phyloP scores from a whole-genome alignment of 768 basidiomycete genomes.

The Kwoniella botswanensis region DNA sequence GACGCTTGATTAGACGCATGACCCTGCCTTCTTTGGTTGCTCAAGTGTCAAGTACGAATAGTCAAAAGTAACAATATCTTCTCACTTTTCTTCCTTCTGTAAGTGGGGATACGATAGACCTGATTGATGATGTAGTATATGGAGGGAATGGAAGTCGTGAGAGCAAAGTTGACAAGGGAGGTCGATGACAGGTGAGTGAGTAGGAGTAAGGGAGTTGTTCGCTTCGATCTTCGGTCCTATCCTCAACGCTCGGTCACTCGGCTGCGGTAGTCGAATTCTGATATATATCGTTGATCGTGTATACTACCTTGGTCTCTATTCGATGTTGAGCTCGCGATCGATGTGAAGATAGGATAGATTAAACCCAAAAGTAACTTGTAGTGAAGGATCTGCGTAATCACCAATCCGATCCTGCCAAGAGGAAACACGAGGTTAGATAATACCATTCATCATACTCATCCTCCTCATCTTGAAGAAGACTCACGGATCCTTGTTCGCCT shows the following conservation, averaged over 20 bases:
- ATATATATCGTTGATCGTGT: neutral
- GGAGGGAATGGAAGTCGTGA: neutral
- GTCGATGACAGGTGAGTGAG: neutral
- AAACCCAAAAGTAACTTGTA: neutral
- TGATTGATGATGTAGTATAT: neutral
- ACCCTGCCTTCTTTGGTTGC: neutral
- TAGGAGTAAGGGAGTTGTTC: neutral
- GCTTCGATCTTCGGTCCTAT: neutral
- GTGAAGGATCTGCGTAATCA: conserved; percentile 1
- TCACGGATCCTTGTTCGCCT: neutral
- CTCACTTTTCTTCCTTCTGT: too few species aligned
- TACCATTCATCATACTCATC: too few species aligned
- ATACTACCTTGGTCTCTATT: neutral
- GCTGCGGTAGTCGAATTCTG: neutral
- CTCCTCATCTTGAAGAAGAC: neutral
- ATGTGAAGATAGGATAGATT: neutral
- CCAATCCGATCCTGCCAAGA: neutral
- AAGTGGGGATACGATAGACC: neutral
- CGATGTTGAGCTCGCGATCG: neutral
- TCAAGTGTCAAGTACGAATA: neutral
- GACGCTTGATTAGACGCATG: conserved; percentile 19
- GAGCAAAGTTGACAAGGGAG: neutral
- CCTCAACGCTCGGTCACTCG: neutral
- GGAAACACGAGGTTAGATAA: neutral
- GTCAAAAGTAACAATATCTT: neutral